Evolutionary conservation across 2,329 filamentous ascomycete genomes (phyloP).

Genomic region (Acephala macrosclerotiorum): DNA sequence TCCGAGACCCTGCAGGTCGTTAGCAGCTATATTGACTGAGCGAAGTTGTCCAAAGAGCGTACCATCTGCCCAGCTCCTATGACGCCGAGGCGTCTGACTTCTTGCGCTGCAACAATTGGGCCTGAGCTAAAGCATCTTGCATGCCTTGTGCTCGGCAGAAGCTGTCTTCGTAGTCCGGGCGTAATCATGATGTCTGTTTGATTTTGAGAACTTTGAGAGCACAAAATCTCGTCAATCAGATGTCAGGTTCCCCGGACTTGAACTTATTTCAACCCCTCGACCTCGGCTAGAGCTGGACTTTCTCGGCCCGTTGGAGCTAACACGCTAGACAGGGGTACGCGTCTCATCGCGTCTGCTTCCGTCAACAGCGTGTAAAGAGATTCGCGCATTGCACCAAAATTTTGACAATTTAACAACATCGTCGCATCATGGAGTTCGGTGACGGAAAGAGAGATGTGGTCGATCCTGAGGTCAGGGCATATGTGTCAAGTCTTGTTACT

Average conservation of each 20-base stretch:
- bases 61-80: conserved; percentile 98
- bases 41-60: conserved; percentile 24
- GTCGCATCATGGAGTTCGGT: conserved; percentile 59
- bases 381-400: neutral
- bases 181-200: conserved; percentile 36
- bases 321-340: conserved; percentile 29
- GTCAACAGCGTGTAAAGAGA: conserved; percentile 17
- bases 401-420: neutral
- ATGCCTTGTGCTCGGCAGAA: conserved; percentile 35
- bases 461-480: conserved; percentile 90
- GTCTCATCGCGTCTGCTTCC: conserved; percentile 22
- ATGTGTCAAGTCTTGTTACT: conserved; percentile 92
- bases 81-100: conserved; percentile 89
- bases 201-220: conserved; percentile 1
- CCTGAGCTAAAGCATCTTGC: conserved; percentile 73
- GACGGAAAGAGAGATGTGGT: conserved; percentile 68
- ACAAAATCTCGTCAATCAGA: conserved; percentile 3
- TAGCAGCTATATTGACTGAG: conserved; percentile 15
- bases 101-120: conserved; percentile 64
- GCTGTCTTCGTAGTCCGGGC: conserved; percentile 36
- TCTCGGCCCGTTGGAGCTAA: conserved; percentile 11
- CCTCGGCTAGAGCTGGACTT: conserved; percentile 27
- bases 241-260: conserved; percentile 25
- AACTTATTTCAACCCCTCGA: conserved; percentile 21
- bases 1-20: conserved; percentile 75